Base-by-base conservation (phyloP, 805 yeast species). In the Candida rishiriensis region DNA sequence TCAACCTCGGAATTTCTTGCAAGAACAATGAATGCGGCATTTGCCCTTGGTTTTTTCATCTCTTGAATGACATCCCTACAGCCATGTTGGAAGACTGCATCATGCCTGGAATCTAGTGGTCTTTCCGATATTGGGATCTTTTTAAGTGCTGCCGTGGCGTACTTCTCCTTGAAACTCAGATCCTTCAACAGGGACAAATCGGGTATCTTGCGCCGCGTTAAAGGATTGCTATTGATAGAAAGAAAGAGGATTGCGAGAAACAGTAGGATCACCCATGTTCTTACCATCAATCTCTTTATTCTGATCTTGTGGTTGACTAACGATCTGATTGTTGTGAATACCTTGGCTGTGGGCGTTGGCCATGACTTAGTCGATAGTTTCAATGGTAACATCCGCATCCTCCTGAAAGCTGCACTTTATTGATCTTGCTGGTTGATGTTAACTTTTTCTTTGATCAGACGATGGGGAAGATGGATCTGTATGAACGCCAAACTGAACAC, bases 11-110 rank as follows among this genome's bases (percentile, higher is more conserved):
- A 68, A 59, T 91, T 89, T 48, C 97, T 69, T 0, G 96, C 88
- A 40, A 91, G 66, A 60, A 90, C 83, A 18, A 90, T 88, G 52
- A 91, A 74, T 1, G 91, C 85, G 0, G 97, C 98, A 56, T 84
- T 88, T 28, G 86, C 89, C 31, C 85, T 68, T 3, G 66, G 51
- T 39, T 61, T 64, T 1, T 39, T 36, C 2, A 37, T 36, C 39
- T 52, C 53, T 40, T 49, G 28, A 6, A 41, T 35, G 1, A 59
- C 56, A 37, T 64, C 66, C 35, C 63, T 37, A 46, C 71, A 66
- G 10, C 70, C 70, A 26, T 52, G 48, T 33, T 54, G 52, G 34
- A 66, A 66, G 2, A 66, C 70, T 2, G 51, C 34, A 44, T 66
- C 70, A 6, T 41, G 40, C 2, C 30, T 15, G 1, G 63, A 56